Evolutionary conservation across 768 basidiomycete species (phyloP), one percentile per base, ranked within the genome.

Genomic region (Coprinopsis strossmayeri): DNA sequence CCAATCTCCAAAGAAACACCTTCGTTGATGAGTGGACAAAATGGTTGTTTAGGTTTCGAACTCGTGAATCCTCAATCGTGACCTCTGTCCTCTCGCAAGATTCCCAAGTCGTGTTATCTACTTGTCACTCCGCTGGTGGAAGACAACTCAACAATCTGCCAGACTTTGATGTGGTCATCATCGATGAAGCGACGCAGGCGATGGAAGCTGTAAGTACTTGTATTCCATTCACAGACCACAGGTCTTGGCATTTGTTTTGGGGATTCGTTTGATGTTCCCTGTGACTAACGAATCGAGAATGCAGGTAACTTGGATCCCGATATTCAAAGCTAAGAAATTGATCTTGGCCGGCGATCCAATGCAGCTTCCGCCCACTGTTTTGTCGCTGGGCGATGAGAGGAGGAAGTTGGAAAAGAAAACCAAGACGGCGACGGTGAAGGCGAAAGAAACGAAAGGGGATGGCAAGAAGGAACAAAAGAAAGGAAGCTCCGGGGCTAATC

Each of bases 141-240:
- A 69, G 86, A 18, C 91, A 94, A 55, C 66, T 98, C 5, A 74
- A 77, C 35, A n/a, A n/a, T n/a, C 79, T 84, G 51, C 74, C 83
- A 48, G 66, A 75, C 1, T 99, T 99, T 59, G 96, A 99, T 60
- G 87, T 95, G 0, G 81, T 93, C 10, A 86, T 99, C 39, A 94
- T 99, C 46, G 96, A 99, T 56, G 96, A 99, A 67, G 96, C 96
- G 0, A 97, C 96, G 0, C 96, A 98, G 63, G 95, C 94, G 2
- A 60, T 96, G 12, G 95, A 99, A 68, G 91, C 93, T 20, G 93
- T 93, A 60, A 51, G 79, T 62, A 7, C 12, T 18, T 18, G 25
- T 27, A 4, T 3, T 18, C 24, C 26, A 46, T 17, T 34, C 52
- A 52, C 54, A 55, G 39, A 42, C 28, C 23, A n/a, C n/a, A n/a